Evolutionary conservation across 495 filamentous ascomycete genomes (phyloP).

Genomic region (Recurvomyces mirabilis): DNA sequence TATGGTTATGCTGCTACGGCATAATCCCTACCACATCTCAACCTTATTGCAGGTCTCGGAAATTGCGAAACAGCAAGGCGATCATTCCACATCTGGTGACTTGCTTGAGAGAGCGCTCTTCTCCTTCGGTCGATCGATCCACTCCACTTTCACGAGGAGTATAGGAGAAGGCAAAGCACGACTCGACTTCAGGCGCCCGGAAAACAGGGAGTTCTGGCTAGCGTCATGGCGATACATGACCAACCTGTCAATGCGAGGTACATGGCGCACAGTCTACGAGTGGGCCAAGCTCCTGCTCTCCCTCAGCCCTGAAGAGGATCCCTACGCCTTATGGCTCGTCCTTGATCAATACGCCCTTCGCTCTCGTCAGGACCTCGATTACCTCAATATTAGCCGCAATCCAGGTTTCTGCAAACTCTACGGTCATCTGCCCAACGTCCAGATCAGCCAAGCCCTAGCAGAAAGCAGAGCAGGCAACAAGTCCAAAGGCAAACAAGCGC

Average conservation of each 20-base stretch:
- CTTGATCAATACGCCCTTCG: constrained; percentile 78
- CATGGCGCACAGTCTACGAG: constrained; percentile 82
- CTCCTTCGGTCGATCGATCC: constrained; percentile 74
- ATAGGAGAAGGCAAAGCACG: constrained; percentile 69
- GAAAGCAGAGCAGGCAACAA: constrained; percentile 55
- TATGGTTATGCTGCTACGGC: constrained; percentile 51
- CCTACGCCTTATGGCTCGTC: constrained; percentile 65
- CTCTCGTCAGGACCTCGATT: constrained; percentile 60
- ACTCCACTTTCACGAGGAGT: constrained; percentile 63
- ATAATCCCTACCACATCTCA: constrained; percentile 82
- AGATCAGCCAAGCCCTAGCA: constrained; percentile 63
- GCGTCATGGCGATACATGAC: constrained; percentile 79
- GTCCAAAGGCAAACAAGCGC: constrained; percentile 48
- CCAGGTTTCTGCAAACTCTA: constrained; percentile 38
- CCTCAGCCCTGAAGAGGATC: constrained; percentile 63
- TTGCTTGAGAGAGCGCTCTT: constrained; percentile 86
- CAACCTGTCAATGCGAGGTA: constrained; percentile 78
- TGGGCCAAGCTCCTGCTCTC: constrained; percentile 79
- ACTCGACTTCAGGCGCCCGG: constrained; percentile 63
- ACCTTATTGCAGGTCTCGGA: constrained; percentile 87
- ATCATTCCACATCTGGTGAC: constrained; percentile 73
- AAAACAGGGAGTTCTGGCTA: constrained; percentile 89
- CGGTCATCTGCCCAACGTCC: constrained; percentile 47
- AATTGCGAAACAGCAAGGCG: constrained; percentile 78
- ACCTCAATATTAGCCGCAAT: constrained; percentile 58